Evolutionary conservation across 768 basidiomycete genomes (phyloP), one percentile per base, ranked within the genome.

Genomic region (Coprinellus aureogranulatus): DNA sequence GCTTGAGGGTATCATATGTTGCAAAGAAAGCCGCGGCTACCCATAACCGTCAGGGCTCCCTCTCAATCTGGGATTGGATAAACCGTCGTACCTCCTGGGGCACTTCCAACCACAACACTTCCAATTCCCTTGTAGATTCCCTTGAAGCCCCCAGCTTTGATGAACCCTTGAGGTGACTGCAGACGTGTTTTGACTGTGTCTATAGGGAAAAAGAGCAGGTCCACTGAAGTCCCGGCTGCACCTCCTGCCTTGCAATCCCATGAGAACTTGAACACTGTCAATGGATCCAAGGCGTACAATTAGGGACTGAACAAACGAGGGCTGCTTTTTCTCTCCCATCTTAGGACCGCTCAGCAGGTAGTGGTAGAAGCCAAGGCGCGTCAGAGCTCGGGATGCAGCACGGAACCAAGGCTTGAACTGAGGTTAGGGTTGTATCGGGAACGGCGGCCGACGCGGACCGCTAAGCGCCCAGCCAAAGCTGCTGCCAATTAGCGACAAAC

Each of bases 101-200:
- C 94, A 67, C 94, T 94, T 20, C 96, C 96, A 20, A 98, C 88
- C 5, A 92, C 84, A 6, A 98, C 94, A 68, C 94, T 96, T 26
- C 94, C 95, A 4, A 99, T 76, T 8, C 96, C 96, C 63, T 90
- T 89, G 75, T 99, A 99, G 5, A 98, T 82, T 9, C 93, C 94
- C 51, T 73, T 83, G 71, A 98, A 91, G 0, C 94, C 97, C 16
- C 96, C 96, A 2, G 93, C 87, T 27, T 77, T 75, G 45, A 83
- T 68, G 70, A 99, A 98, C 18, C 96, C 97, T 65, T 91, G 87
- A 2, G 85, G 70, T 5, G 94, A 89, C 66, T 99, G 96, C 31
- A 97, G 80, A 48, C 96, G 88, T 39, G 97, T 98, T 75, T 99
- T 99, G 69, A 98, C 73, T 0, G 96, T 97, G 75, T 99, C 96